Evolutionary conservation across 306 rosid genomes (phyloP).

Genomic region (Dalbergia cultrata): DNA sequence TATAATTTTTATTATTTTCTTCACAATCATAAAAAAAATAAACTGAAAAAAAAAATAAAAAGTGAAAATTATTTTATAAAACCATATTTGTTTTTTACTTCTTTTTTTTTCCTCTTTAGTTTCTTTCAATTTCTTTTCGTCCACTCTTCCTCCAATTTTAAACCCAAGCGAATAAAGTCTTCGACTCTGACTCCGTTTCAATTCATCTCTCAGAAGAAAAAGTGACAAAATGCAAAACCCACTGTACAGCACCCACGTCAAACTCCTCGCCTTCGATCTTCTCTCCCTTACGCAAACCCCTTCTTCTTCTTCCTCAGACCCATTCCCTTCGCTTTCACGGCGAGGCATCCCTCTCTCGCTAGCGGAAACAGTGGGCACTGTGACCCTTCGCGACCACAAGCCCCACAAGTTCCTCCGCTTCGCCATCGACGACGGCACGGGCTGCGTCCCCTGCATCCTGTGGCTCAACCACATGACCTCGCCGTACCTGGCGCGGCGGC

Average conservation of each 20-base stretch:
- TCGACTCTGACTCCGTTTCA: too few relatives aligned
- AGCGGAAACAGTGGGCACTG: conserved; percentile 68
- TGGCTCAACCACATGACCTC: conserved; percentile 82
- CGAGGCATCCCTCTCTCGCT: conserved; percentile 58
- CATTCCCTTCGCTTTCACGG: conserved; percentile 52
- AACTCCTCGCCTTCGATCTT: conserved; percentile 78
- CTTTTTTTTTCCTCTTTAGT: too few relatives aligned
- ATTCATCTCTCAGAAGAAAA: not conserved
- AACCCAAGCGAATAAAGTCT: too few relatives aligned
- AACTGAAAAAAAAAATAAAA: too few relatives aligned
- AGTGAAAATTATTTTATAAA: too few relatives aligned
- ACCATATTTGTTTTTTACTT: too few relatives aligned
- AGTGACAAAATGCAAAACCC: not conserved
- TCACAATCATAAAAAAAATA: too few relatives aligned
- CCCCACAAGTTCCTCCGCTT: conserved; percentile 67
- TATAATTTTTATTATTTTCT: too few relatives aligned
- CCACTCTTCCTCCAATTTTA: too few relatives aligned
- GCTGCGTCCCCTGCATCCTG: conserved; percentile 69
- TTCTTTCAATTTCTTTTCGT: too few relatives aligned
- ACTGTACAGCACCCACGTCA: conserved; percentile 67
- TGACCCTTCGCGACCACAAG: conserved; percentile 63
- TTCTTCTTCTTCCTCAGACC: conserved; percentile 21
- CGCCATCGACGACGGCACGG: conserved; percentile 77
- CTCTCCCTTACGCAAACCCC: conserved; percentile 60
- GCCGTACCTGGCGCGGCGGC: conserved; percentile 60